A percentile compares a stretch with the other conserved stretches of the same genome.
Conservation (phyloP, 768 basidiomycete genomes). For the Russula emetica region DNA sequence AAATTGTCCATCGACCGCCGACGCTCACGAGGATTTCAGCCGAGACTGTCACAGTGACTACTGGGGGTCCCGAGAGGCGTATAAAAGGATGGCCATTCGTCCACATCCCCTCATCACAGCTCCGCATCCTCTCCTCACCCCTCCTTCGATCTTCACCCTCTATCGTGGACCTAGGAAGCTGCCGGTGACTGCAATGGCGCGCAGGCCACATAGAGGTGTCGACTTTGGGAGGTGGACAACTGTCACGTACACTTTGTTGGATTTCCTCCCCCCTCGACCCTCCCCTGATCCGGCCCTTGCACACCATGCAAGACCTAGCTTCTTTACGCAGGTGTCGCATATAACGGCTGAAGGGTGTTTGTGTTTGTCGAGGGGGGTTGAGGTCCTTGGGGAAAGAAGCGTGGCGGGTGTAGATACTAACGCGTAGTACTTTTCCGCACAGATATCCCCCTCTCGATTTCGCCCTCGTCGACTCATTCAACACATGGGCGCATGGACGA, state of each 20-base stretch:
- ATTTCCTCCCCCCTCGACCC: neutral
- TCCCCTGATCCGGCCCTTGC: neutral
- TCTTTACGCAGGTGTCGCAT: neutral
- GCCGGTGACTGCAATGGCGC: neutral
- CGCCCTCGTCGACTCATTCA: neutral
- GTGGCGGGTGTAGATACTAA: neutral
- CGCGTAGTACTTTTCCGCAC: neutral
- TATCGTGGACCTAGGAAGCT: neutral
- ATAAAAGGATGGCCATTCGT: neutral
- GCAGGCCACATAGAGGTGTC: neutral
- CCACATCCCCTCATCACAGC: neutral
- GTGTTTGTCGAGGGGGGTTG: neutral
- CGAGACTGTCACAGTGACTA: neutral
- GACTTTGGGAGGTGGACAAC: neutral
- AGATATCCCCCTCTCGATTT: neutral
- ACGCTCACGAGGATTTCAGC: neutral
- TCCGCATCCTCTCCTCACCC: neutral
- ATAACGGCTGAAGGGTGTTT: neutral
- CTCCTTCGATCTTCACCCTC: neutral
- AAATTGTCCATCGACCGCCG: neutral
- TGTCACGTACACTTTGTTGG: neutral
- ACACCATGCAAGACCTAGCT: neutral
- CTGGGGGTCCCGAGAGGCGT: neutral
- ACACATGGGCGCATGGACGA: neutral
- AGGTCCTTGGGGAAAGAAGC: neutral